These are phyloP conservation scores for Helicostylum pulchrum DNA, from an alignment of 192 early-diverging fungal species.

Conservation along the genomic window DNA sequence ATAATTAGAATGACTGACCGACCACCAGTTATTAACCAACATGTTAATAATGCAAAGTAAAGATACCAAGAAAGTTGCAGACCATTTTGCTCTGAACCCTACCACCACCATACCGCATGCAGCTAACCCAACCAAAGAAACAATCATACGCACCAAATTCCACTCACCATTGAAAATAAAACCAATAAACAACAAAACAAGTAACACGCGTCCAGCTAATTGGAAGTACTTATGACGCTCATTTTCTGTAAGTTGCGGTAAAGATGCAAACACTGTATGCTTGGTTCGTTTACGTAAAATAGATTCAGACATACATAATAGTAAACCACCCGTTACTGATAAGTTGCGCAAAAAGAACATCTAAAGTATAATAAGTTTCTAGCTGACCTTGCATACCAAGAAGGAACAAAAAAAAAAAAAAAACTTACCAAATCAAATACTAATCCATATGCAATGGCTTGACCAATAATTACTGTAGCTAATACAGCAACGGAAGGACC, in stretches of 20 bases:
- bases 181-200: constrained; percentile 88
- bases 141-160: constrained; percentile 60
- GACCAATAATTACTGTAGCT: constrained; percentile 73
- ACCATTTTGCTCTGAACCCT: constrained; percentile 96
- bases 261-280: constrained; percentile 78
- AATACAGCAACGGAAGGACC: constrained; percentile 78
- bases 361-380: not conserved
- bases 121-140: constrained; percentile 71
- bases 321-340: constrained; percentile 85
- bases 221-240: constrained; percentile 86
- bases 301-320: constrained; percentile 88
- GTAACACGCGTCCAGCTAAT: constrained; percentile 84
- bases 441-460: constrained; percentile 90
- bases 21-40: constrained; percentile 96
- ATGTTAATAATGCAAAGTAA: constrained; percentile 88
- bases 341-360: constrained; percentile 86
- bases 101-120: constrained; percentile 93
- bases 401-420: not conserved
- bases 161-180: constrained; percentile 86
- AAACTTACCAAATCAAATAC: constrained; percentile 69
- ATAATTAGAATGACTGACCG: constrained; percentile 72
- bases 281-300: constrained; percentile 46
- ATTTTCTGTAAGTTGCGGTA: constrained; percentile 80
- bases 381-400: not conserved
- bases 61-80: constrained; percentile 86